Evolutionary conservation across 2,329 filamentous ascomycete genomes (phyloP).

Genomic region (Pochonia chlamydosporia): DNA sequence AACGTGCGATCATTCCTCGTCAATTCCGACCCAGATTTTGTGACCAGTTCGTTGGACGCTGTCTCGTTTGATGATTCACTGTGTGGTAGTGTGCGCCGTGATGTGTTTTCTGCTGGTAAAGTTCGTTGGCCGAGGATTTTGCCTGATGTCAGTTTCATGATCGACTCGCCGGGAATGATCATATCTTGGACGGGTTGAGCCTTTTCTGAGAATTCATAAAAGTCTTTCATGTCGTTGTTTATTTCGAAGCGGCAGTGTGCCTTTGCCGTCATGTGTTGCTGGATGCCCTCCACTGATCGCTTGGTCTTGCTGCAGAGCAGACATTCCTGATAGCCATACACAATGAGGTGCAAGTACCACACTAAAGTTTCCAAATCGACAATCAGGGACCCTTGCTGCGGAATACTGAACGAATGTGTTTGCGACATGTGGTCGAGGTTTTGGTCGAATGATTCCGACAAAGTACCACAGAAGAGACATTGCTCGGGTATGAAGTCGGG

Average conservation of each 20-base stretch:
- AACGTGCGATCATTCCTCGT: neutral
- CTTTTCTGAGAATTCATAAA: slow-evolving; percentile 27
- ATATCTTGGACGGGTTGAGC: neutral
- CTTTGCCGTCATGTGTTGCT: slow-evolving; percentile 46
- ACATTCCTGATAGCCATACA: slow-evolving; percentile 45
- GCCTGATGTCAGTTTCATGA: slow-evolving; percentile 26
- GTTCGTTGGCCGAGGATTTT: slow-evolving; percentile 23
- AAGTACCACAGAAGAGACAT: slow-evolving; percentile 37
- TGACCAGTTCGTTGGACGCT: neutral
- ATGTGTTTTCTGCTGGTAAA: neutral
- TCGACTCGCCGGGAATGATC: neutral
- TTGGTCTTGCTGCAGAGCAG: slow-evolving; percentile 41
- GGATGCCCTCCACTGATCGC: slow-evolving; percentile 35
- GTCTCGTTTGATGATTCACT: neutral
- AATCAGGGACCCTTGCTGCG: slow-evolving; percentile 29
- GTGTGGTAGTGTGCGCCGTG: neutral
- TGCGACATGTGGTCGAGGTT: slow-evolving; percentile 44
- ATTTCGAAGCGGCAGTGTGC: slow-evolving; percentile 42
- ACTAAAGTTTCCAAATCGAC: slow-evolving; percentile 42
- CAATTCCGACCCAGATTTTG: neutral
- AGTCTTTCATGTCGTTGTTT: slow-evolving; percentile 32
- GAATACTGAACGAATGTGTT: slow-evolving; percentile 40
- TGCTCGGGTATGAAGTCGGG: slow-evolving; percentile 21
- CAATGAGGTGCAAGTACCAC: slow-evolving; percentile 41
- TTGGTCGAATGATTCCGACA: slow-evolving; percentile 22